Percentiles rank a stretch among this genome's conserved stretches.
These are phyloP conservation scores for Zasmidium citrigriseum DNA, from an alignment of 2,329 filamentous ascomycete species.

Conservation along the genomic window DNA sequence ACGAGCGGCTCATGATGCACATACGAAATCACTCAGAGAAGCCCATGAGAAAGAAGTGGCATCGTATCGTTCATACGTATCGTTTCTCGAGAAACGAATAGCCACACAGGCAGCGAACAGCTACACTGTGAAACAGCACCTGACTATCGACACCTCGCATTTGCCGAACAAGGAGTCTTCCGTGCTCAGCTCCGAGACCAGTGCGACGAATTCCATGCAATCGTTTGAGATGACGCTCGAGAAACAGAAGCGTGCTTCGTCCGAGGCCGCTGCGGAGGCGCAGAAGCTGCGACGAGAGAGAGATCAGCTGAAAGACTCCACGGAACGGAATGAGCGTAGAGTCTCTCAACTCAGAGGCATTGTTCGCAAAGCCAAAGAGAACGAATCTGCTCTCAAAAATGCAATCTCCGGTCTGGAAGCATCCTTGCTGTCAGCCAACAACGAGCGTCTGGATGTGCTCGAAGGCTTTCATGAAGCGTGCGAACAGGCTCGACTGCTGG, in stretches of 20 bases:
- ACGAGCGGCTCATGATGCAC: slow-evolving; percentile 41
- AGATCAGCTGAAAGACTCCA: slow-evolving; percentile 40
- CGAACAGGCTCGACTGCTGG: slow-evolving; percentile 37
- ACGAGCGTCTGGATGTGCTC: slow-evolving; percentile 41
- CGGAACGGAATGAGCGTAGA: slow-evolving; percentile 38
- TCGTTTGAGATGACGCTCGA: slow-evolving; percentile 29
- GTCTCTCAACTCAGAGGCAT: slow-evolving; percentile 43
- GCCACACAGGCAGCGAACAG: neutral
- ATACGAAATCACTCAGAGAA: slow-evolving; percentile 38
- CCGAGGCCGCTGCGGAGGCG: slow-evolving; percentile 35
- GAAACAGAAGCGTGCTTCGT: slow-evolving; percentile 30
- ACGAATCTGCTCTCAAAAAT: slow-evolving; percentile 38
- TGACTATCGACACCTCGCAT: slow-evolving; percentile 23
- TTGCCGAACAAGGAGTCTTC: neutral
- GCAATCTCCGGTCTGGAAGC: slow-evolving; percentile 41
- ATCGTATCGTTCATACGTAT: slow-evolving; percentile 41
- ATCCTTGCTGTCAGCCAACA: slow-evolving; percentile 42
- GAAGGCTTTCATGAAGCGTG: slow-evolving; percentile 36
- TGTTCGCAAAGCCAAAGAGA: slow-evolving; percentile 41
- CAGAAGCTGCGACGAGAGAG: slow-evolving; percentile 41
- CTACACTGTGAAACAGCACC: neutral
- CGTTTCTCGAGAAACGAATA: slow-evolving; percentile 38
- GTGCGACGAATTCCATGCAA: slow-evolving; percentile 22
- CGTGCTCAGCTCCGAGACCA: slow-evolving; percentile 9
- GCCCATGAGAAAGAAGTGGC: slow-evolving; percentile 43